Base-by-base conservation (phyloP, 345 rosid species). In the Angophora floribunda region DNA sequence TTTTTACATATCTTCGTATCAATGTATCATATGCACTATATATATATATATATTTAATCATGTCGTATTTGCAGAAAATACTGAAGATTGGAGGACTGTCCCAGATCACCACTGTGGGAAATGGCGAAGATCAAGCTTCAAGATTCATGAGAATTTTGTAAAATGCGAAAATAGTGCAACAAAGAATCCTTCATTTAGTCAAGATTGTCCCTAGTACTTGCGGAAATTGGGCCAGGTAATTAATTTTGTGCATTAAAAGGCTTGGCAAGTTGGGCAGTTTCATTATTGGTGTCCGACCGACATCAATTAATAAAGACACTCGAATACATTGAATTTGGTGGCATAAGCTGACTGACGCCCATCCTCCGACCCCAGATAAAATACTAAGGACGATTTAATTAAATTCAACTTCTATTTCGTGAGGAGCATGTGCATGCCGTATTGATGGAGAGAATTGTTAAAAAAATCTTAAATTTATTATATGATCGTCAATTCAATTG, bases 401-500 rank as follows among this genome's bases (percentile, higher is more conserved):
- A 8, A 67, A 67, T 30, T 67, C 21, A 4, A 16, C 21, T 67
- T 30, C 44, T 67, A 15, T 30, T 30, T 67, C 15, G 78, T 7
- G 41, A 7, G 44, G 22, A 67, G 44, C 11, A 30, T 36, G 8
- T 67, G 78, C 1, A 30, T 65, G 78, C n/a, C 1, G 0, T 67
- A 67, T 14, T 1, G 11, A 16, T 8, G 1, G 24, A 4, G 12
- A 9, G 17, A 41, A 9, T 9, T 70, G 9, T 17, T 45, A 3
- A 17, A 32, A 32, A 70, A 16, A 36, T 9, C 1, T 7, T 32
- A 70, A 16, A 70, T 1, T 4, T 32, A 32, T 70, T 70, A 17
- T 2, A 16, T 7, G 9, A 9, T 4, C 0, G 2, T 1, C 12
- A 17, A 36, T 70, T 36, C 13, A 36, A 5, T 70, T 1, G 0